phyloP scores from a whole-genome alignment of 2,329 filamentous ascomycete species.

The Claviceps purpurea region DNA sequence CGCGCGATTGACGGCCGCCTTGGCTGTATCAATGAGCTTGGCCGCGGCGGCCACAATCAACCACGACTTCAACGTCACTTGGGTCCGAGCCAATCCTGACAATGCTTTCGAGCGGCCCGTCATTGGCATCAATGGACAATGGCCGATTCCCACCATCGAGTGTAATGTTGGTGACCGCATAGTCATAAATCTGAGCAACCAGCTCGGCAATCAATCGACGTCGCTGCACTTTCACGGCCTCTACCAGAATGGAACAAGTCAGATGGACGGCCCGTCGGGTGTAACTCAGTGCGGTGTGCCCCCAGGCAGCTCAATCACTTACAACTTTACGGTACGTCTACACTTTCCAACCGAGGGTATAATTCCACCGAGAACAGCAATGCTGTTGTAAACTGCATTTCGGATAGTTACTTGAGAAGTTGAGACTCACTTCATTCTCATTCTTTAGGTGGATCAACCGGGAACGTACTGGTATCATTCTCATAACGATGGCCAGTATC shows the following conservation, averaged over 20 bases:
- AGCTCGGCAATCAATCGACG: constrained; percentile 47
- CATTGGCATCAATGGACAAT: constrained; percentile 65
- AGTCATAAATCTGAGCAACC: constrained; percentile 44
- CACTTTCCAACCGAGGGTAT: not conserved
- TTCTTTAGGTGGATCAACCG: constrained; percentile 42
- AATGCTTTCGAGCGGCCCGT: constrained; percentile 48
- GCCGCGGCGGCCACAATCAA: constrained; percentile 30
- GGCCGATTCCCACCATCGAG: constrained; percentile 57
- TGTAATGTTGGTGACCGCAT: constrained; percentile 49
- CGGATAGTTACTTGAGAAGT: not conserved
- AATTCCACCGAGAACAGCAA: not conserved
- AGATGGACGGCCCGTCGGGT: constrained; percentile 57
- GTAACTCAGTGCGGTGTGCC: constrained; percentile 56
- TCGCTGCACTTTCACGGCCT: constrained; percentile 60
- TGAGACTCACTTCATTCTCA: not conserved
- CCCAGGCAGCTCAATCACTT: constrained; percentile 51
- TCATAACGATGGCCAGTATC: constrained; percentile 53
- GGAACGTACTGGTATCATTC: constrained; percentile 75
- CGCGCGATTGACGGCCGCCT: constrained; percentile 5
- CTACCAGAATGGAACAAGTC: constrained; percentile 50
- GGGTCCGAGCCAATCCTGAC: constrained; percentile 62
- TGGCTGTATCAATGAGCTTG: constrained; percentile 9
- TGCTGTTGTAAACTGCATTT: not conserved
- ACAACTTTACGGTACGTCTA: constrained; percentile 48
- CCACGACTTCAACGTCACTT: constrained; percentile 56